These are phyloP conservation scores for Dujonia santamariae DNA, from an alignment of 1,139 yeast species.

Conservation along the genomic window DNA sequence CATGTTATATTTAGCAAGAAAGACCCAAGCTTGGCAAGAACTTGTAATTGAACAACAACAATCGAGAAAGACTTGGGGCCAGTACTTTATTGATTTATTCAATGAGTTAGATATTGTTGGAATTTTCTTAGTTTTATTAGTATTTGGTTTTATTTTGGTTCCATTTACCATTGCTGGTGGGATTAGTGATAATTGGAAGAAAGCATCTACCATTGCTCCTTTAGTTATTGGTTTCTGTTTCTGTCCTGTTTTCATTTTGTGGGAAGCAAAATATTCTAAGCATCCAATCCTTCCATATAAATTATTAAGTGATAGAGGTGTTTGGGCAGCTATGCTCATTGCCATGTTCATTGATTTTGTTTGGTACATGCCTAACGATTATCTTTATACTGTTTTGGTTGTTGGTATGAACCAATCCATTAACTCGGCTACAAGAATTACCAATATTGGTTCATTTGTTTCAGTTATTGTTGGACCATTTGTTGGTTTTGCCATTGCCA, in stretches of 20 bases:
- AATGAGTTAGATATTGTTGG: conserved; percentile 38
- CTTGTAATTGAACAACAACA: conserved; percentile 17
- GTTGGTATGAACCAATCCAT: conserved; percentile 33
- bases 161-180: conserved; percentile 42
- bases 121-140: conserved; percentile 24
- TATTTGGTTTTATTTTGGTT: conserved; percentile 35
- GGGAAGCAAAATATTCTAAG: conserved; percentile 30
- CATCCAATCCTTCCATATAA: conserved; percentile 32
- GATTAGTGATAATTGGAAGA: conserved; percentile 24
- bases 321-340: conserved; percentile 29
- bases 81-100: conserved; percentile 18
- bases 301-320: conserved; percentile 35
- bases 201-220: conserved; percentile 33
- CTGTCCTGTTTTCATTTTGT: conserved; percentile 27
- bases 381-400: conserved; percentile 32
- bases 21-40: conserved; percentile 30
- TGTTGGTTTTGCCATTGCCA: conserved; percentile 31
- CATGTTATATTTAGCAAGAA: conserved; percentile 35
- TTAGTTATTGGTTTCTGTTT: conserved; percentile 35
- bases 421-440: conserved; percentile 35
- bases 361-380: conserved; percentile 28
- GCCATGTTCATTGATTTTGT: conserved; percentile 30
- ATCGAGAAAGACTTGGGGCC: no score
- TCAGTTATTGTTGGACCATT: conserved; percentile 30
- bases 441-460: conserved; percentile 31